Base-by-base conservation (phyloP, 192 early-diverging fungal species). In the Diversispora epigaea region DNA sequence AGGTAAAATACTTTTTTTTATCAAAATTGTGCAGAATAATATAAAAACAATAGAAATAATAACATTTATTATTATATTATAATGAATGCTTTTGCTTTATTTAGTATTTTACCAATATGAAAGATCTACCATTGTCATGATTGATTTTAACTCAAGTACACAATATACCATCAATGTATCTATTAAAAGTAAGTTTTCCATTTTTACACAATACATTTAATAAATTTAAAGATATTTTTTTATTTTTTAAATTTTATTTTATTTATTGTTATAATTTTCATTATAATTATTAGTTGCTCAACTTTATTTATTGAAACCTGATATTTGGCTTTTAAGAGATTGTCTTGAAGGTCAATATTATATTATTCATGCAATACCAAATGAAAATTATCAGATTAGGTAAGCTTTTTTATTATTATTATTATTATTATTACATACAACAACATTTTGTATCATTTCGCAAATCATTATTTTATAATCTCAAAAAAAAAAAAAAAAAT, bases 61-160 rank as follows among this genome's bases (percentile, higher is more conserved):
- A 54, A 17, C 6, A 14, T 14, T 12, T 50, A 50, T 54, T 17
- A 17, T 54, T 17, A 54, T 10, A 54, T 10, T 17, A 14, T 17
- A 54, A 14, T 54, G 0, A 11, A 14, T 49, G n/a, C n/a, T n/a
- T n/a, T n/a, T 49, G 47, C 25, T 8, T 46, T 74, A 64, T 64
- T 50, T 52, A 78, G 81, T 84, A 6, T 88, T 89, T 47, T 89
- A 85, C 68, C 88, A 89, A 73, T 79, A 84, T 45, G 84, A 80
- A 55, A 78, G 79, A 50, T 65, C 81, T 19, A 76, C 76, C 41
- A 52, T 88, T 43, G 77, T 84, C 32, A 62, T 89, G 5, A 68
- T 88, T 1, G 88, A 89, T 58, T 89, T 89, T 46, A 86, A 86
- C 68, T 81, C 84, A 0, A 82, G 79, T 32, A 77, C 77, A 17